Base-by-base conservation (phyloP, 768 basidiomycete species). In the Macrolepiota dolichaula region DNA sequence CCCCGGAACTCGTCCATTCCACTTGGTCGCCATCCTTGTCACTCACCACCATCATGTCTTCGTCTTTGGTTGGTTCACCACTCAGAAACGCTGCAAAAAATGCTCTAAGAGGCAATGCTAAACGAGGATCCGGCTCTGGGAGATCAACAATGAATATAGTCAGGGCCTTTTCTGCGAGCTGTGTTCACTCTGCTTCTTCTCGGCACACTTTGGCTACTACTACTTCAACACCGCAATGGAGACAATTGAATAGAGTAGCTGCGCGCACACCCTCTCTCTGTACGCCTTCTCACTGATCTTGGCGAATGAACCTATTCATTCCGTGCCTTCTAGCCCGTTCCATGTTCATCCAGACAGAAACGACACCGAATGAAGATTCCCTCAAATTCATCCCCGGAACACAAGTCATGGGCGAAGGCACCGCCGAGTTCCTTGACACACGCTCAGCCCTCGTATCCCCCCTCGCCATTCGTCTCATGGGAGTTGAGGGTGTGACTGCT, bases 271-370 rank as follows among this genome's bases (percentile, higher is more conserved):
- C 59, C 49, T n/a, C 59, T 10, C 59, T 54, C 55, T 42, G 59
- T 61, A 25, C 42, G 52, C 25, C 24, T 17, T 13, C 24, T 17
- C 6, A 27, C 22, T n/a, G 4, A 5, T 25, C 22, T 25, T 25
- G 29, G 35, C 35, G 11, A 15, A 22, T 15, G 22, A 47, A 4
- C 27, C n/a, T n/a, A n/a, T 13, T 12, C 22, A 61, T 37, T 57
- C 51, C 63, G 57, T 22, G 15, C 9, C 37, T 25, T 38, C 38
- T 62, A 93, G 91, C 76, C 36, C 86, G 95, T 24, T 89, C 90
- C 57, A 96, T 98, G 96, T 98, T 98, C 78, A 97, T 98, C 60
- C 97, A 99, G 76, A 98, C 96, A 4, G 96, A 98, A 76, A 86
- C 88, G 10, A 99, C 97, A 0, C 97, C 97, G 0, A 99, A 99